Evolutionary conservation across 2,329 filamentous ascomycete genomes (phyloP), one percentile per base, ranked within the genome.

Genomic region (Akanthomyces muscarius): DNA sequence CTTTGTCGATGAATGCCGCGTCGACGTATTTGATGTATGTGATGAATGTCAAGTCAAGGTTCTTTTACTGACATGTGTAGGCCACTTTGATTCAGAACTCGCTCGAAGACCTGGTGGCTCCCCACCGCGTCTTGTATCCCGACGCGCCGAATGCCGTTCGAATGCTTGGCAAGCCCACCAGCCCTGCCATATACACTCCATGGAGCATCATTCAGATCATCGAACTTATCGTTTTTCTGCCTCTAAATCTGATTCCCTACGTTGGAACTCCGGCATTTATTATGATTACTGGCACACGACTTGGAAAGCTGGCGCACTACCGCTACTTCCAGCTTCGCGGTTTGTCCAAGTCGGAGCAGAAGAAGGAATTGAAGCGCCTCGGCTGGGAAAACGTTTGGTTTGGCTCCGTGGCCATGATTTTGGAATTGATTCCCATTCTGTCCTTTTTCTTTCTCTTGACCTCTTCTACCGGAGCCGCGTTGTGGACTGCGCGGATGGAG

Each of bases 371-470:
- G 33, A 82, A 82, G 64, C 80, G 80, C 50, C 83, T 89, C 60
- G 81, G 85, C 65, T 90, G 91, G 85, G 90, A 95, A 64, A 98
- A 97, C 73, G 88, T 92, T 16, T 96, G 91, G 91, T 97, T 98
- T 71, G 95, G 95, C 18, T 91, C 90, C 0, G 82, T 95, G 4
- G 91, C 92, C 56, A 86, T 97, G 78, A 74, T 92, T 7, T 76
- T 98, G 33, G 91, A 97, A 76, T 83, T 98, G n/a, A 82, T 97
- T 10, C 95, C 95, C 1, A 83, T 94, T 14, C 76, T 97, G 55
- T 96, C 90, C n/a, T 96, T 99, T 82, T 87, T 98, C 72, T 97
- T 98, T 74, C 81, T 98, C 45, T 78, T 99, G 67, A 97, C 94
- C 0, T 92, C 90, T 3, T 89, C 93, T 1, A 86, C 87, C 23